A percentile compares a stretch with the other conserved stretches of the same genome.
Evolutionary conservation across 2,329 filamentous ascomycete genomes (phyloP).

Genomic region (Nemania serpens): DNA sequence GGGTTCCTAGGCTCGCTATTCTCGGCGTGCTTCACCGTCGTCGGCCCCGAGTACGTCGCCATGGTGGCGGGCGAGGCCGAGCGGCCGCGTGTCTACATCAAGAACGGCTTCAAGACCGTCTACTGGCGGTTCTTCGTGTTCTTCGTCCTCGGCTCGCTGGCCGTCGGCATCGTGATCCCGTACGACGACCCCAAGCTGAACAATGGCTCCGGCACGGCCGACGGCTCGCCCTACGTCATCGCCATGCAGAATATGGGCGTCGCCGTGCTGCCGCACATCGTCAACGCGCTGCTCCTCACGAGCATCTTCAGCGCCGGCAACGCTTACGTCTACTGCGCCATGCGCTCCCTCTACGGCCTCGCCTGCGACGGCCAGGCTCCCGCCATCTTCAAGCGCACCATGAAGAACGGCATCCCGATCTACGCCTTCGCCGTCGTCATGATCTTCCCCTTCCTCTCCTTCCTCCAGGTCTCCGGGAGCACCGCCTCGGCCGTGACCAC

Average conservation of each 20-base stretch:
- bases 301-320: constrained; percentile 66
- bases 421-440: constrained; percentile 65
- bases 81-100: constrained; percentile 62
- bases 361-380: constrained; percentile 61
- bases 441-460: constrained; percentile 65
- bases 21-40: constrained; percentile 63
- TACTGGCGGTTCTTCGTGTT: constrained; percentile 69
- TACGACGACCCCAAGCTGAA: constrained; percentile 63
- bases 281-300: constrained; percentile 65
- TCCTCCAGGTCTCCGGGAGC: constrained; percentile 45
- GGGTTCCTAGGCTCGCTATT: constrained; percentile 65
- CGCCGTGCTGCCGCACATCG: constrained; percentile 59
- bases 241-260: constrained; percentile 64
- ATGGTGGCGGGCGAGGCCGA: constrained; percentile 59
- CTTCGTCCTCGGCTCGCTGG: constrained; percentile 68
- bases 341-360: constrained; percentile 63
- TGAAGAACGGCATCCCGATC: constrained; percentile 63
- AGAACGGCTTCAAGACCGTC: constrained; percentile 67
- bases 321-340: constrained; percentile 65
- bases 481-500: constrained; percentile 40
- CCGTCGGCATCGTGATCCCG: constrained; percentile 65
- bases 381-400: constrained; percentile 57
- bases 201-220: constrained; percentile 53
- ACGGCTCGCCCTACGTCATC: constrained; percentile 60
- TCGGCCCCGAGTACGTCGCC: constrained; percentile 64